Base-by-base conservation (phyloP, 495 filamentous ascomycete genomes). In the Filosporella fistucella region DNA sequence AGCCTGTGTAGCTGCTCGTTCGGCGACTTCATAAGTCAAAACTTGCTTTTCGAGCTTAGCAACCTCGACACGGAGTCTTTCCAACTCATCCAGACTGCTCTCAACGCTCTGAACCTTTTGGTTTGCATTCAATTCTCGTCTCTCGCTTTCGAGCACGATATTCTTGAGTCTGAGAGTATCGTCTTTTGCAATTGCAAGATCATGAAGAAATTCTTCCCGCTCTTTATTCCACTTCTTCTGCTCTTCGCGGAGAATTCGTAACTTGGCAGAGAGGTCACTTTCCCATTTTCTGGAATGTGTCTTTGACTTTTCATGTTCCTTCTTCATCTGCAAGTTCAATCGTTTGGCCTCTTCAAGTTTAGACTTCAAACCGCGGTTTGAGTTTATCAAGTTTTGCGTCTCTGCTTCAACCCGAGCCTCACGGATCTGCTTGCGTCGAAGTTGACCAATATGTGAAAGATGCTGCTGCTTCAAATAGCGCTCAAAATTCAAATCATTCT, bases 401-500 rank as follows among this genome's bases (percentile, higher is more conserved):
- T 89, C 84, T 12, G 85, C 83, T 62, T 87, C 85, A 1, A 73
- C 77, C 0, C 84, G 78, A 11, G 82, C 80, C 52, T 87, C 81
- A 47, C 73, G 70, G 29, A 89, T 77, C 45, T 87, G 79, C 42
- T 79, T 76, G 22, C 82, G 69, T 46, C 82, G 78, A 14, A 88
- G 63, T 53, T 81, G 82, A 4, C 85, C 84, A 58, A 89, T 88
- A 52, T 88, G 84, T 3, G 76, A 73, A 45, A 86, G 71, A 60
- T 89, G 83, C 55, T 89, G 85, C 45, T 84, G 77, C 55, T 86
- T 88, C 45, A 87, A 71, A 58, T 85, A 89, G 17, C 82, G 68
- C 61, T 89, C 85, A 47, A 86, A 88, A 53, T 85, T 85, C 29
- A 89, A 72, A 56, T 89, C 84, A 46, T 88, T 89, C 29, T 77